Evolutionary conservation across 2,329 filamentous ascomycete genomes (phyloP).

Genomic region (Fusarium annulatum): DNA sequence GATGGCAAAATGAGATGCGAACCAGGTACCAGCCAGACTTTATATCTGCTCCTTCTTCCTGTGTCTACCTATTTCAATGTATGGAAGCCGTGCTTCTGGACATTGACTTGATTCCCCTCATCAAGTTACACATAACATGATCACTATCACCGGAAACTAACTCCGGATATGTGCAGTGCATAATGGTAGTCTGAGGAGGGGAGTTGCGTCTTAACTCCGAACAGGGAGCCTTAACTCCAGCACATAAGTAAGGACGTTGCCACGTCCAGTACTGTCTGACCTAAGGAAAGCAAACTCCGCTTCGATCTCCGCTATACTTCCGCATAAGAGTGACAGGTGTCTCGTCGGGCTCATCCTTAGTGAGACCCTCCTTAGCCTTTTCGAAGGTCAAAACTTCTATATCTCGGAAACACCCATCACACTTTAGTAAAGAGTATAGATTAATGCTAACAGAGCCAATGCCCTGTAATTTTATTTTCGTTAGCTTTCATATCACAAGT

Average conservation of each 20-base stretch:
- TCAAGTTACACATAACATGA: background rate
- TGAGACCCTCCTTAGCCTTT: background rate
- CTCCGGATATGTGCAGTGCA: rapidly evolving
- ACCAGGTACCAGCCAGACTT: rapidly evolving
- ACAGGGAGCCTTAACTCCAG: background rate
- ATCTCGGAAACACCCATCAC: background rate
- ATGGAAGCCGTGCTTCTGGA: rapidly evolving
- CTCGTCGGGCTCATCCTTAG: background rate
- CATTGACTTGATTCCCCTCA: rapidly evolving
- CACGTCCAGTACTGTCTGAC: background rate
- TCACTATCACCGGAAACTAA: background rate
- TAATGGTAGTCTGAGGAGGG: no score
- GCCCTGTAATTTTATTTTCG: rapidly evolving
- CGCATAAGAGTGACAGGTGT: background rate
- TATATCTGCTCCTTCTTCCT: background rate
- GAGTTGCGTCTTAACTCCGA: background rate
- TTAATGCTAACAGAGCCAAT: background rate
- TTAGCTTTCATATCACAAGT: background rate
- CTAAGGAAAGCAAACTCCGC: background rate
- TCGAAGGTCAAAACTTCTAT: background rate
- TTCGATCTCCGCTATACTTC: background rate
- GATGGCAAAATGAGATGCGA: rapidly evolving
- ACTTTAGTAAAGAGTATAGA: background rate
- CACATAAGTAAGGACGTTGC: background rate
- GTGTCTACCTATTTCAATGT: background rate